A percentile compares a stretch with the other conserved stretches of the same genome.
phyloP scores from a whole-genome alignment of 495 filamentous ascomycete species.

The Hypoxylon rickii region DNA sequence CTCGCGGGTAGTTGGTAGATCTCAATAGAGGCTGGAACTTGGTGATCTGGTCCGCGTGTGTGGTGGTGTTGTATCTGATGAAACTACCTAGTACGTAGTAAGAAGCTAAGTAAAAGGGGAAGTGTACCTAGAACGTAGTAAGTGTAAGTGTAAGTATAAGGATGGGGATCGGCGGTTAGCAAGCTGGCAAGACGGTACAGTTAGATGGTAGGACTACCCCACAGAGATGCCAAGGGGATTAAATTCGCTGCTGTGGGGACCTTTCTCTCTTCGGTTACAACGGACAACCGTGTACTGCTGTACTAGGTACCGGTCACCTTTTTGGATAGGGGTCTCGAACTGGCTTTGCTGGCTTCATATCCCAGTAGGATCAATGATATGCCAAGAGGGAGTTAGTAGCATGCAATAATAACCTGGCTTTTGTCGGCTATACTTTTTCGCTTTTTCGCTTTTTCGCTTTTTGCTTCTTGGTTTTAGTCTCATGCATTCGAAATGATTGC shows the following conservation, averaged over 20 bases:
- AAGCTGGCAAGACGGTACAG: background rate
- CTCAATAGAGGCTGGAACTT: constrained; percentile 18
- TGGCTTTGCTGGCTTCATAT: no score
- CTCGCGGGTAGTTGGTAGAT: constrained; percentile 19
- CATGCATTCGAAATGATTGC: no score
- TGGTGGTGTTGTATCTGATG: constrained; percentile 6
- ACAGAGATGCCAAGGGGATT: constrained; percentile 26
- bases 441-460: no score
- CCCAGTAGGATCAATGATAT: no score
- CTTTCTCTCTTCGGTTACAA: constrained; percentile 16
- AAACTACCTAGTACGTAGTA: background rate
- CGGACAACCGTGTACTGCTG: background rate
- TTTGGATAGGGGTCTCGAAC: constrained; percentile 6
- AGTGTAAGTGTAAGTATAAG: constrained; percentile 3
- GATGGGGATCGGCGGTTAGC: constrained; percentile 7
- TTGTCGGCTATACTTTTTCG: no score
- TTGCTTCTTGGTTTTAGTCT: no score
- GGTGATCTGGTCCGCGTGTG: no score
- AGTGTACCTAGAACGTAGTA: background rate
- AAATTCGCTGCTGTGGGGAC: constrained; percentile 14
- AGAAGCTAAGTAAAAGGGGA: background rate
- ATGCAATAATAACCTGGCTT: background rate
- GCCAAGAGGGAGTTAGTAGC: background rate
- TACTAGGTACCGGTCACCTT: background rate
- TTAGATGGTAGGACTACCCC: constrained; percentile 25